phyloP scores from a whole-genome alignment of 2,329 filamentous ascomycete genomes.

The Lecanicillium sp. region DNA sequence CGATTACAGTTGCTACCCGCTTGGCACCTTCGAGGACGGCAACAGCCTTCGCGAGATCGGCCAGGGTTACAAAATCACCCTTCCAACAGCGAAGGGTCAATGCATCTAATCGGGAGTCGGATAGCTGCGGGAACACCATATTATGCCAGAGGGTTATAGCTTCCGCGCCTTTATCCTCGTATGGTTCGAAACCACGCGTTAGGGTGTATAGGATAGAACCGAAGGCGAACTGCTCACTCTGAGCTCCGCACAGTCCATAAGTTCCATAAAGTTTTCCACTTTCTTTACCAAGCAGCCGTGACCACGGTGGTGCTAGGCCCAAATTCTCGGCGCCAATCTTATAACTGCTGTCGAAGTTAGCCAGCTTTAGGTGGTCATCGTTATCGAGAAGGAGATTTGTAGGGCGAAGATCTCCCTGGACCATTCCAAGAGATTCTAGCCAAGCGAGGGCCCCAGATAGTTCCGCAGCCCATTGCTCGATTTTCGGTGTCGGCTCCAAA shows the following conservation, averaged over 20 bases:
- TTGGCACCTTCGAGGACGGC: not conserved
- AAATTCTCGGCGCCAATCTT: no score
- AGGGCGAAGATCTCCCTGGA: no score
- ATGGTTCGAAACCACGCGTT: not conserved
- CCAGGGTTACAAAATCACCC: not conserved
- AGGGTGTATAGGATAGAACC: not conserved
- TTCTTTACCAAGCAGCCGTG: no score
- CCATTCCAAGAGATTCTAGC: not conserved
- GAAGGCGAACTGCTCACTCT: no score
- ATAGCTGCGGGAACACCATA: not conserved
- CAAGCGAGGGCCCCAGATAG: constrained; percentile 5
- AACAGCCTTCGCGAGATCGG: not conserved
- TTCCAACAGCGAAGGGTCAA: not conserved
- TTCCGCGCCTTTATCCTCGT: constrained; percentile 3
- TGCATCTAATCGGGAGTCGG: not conserved
- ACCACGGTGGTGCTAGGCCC: no score
- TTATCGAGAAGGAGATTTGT: not conserved
- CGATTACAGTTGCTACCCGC: not conserved
- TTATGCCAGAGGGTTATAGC: no score
- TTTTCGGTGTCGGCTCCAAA: not conserved
- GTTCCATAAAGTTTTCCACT: no score
- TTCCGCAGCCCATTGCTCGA: constrained; percentile 13
- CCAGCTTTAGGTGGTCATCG: no score
- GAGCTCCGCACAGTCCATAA: no score
- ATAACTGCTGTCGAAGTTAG: no score